These are phyloP conservation scores for Leccinum subgranulosum DNA, from an alignment of 768 basidiomycete species.

Conservation along the genomic window DNA sequence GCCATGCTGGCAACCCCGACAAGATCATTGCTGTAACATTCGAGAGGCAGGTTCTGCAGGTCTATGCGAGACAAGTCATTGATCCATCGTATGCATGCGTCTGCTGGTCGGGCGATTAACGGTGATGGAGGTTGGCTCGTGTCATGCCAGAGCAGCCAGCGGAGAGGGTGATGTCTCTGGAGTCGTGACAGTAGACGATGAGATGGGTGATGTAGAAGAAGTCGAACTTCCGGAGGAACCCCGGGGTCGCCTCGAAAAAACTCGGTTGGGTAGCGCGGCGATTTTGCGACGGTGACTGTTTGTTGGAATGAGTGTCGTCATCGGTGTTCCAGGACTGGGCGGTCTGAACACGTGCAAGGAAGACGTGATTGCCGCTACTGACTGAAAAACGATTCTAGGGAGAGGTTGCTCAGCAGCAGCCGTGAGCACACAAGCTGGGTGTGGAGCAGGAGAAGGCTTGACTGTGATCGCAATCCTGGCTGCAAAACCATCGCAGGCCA, in stretches of 20 bases:
- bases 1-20: neutral
- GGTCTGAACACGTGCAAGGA: slow-evolving; percentile 17
- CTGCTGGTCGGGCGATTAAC: neutral
- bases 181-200: neutral
- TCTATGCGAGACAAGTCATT: neutral
- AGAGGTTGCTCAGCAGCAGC: neutral
- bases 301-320: slow-evolving; percentile 12
- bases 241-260: slow-evolving; percentile 10
- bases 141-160: neutral
- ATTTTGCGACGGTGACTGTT: slow-evolving; percentile 11
- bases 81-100: neutral
- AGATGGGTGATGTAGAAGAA: neutral
- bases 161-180: neutral
- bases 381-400: neutral
- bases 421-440: slow-evolving; percentile 13
- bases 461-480: slow-evolving; percentile 14
- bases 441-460: slow-evolving; percentile 12
- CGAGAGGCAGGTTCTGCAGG: neutral
- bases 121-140: neutral
- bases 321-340: slow-evolving; percentile 15
- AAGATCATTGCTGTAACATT: neutral
- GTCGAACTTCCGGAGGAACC: neutral
- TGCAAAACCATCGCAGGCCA: neutral
- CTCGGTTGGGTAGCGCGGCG: slow-evolving; percentile 26
- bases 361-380: slow-evolving; percentile 6